Conservation (phyloP, 225 moss, liverwort and hornwort species). For the Straminergon stramineum region DNA sequence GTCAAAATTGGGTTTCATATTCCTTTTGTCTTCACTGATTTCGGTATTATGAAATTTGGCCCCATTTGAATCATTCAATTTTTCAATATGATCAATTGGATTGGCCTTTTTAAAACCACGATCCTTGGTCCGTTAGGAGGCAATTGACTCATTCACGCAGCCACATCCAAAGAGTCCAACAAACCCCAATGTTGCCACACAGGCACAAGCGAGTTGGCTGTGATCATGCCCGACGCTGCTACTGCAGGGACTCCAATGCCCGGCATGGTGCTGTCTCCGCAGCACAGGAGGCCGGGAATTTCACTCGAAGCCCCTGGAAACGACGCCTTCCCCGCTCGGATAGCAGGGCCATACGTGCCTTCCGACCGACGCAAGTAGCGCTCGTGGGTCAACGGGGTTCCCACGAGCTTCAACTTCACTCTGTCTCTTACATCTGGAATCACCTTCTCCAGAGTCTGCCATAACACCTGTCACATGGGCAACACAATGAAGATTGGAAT, state of each 20-base stretch:
- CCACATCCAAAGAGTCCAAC: slow-evolving; percentile 22
- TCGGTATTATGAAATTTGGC: not conserved
- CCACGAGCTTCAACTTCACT: slow-evolving; percentile 64
- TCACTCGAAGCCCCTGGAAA: slow-evolving; percentile 61
- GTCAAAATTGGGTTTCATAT: not conserved
- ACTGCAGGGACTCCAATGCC: slow-evolving; percentile 88
- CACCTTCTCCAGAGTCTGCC: slow-evolving; percentile 62
- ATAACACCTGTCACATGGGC: slow-evolving; percentile 35
- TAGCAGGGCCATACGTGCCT: slow-evolving; percentile 73
- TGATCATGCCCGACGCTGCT: slow-evolving; percentile 76
- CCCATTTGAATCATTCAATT: not conserved
- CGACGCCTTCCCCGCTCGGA: slow-evolving; percentile 56
- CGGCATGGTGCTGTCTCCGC: slow-evolving; percentile 85
- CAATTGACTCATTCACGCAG: not conserved
- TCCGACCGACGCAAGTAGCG: slow-evolving; percentile 63
- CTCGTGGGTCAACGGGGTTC: slow-evolving; percentile 80
- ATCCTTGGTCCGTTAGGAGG: not conserved
- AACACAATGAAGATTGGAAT: not conserved
- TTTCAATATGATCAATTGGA: not conserved
- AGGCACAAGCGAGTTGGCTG: slow-evolving; percentile 72
- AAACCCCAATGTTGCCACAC: slow-evolving; percentile 74
- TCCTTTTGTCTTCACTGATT: not conserved
- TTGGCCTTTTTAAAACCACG: not conserved
- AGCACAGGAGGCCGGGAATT: slow-evolving; percentile 54
- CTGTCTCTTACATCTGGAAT: slow-evolving; percentile 58